Conservation (phyloP, 2,329 filamentous ascomycete species). For the Alternaria dauci region DNA sequence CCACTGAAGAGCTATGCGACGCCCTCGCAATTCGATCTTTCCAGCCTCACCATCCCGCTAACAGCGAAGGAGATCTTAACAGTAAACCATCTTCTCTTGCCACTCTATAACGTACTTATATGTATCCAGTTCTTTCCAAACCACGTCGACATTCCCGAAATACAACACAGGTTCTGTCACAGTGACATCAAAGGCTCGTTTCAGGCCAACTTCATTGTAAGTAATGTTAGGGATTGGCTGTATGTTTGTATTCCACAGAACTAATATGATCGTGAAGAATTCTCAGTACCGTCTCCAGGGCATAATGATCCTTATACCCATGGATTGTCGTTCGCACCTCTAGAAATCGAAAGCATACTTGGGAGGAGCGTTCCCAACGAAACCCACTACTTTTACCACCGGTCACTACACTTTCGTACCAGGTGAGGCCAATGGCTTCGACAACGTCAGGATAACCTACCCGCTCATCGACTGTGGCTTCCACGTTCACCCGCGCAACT, state of each 20-base stretch:
- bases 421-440: not conserved
- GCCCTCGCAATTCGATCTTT: not conserved
- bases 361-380: not conserved
- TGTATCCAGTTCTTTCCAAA: not conserved
- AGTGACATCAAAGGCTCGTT: not conserved
- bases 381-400: not conserved
- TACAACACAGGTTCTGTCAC: not conserved
- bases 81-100: not conserved
- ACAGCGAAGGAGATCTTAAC: not conserved
- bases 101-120: not conserved
- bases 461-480: not conserved
- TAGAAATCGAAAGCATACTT: not conserved
- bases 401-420: not conserved
- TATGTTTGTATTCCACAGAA: not conserved
- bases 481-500: not conserved
- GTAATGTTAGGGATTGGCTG: not conserved
- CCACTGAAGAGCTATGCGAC: not conserved
- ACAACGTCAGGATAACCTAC: not conserved
- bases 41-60: not conserved
- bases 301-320: not conserved
- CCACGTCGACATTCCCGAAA: not conserved
- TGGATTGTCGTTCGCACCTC: not conserved
- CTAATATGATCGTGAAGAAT: not conserved
- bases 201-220: not conserved
- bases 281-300: not conserved